phyloP scores from a whole-genome alignment of 1,139 yeast genomes.

The Candida tropicalis region DNA sequence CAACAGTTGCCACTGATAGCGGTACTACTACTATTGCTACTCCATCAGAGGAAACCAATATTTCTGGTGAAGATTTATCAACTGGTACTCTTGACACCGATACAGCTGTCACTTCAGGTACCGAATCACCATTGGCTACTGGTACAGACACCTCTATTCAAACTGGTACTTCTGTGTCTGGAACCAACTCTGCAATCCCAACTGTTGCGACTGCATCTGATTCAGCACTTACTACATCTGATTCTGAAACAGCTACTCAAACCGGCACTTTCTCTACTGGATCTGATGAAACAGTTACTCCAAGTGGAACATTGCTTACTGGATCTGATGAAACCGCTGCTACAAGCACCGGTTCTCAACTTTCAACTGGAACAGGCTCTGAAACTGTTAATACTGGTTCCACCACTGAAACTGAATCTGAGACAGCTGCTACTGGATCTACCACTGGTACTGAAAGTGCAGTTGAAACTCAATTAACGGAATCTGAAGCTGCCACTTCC shows the following conservation, averaged over 20 bases:
- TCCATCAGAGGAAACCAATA: background rate
- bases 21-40: background rate
- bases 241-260: background rate
- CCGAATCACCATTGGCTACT: background rate
- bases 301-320: background rate
- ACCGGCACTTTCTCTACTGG: background rate
- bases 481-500: constrained; percentile 8
- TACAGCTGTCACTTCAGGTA: constrained; percentile 2
- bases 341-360: constrained; percentile 1
- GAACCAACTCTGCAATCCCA: constrained; percentile 1
- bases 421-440: constrained; percentile 7
- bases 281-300: background rate
- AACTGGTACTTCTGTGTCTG: background rate
- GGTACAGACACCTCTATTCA: too few species aligned
- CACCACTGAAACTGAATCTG: constrained; percentile 3
- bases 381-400: constrained; percentile 5
- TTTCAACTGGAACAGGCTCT: too few species aligned
- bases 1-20: background rate
- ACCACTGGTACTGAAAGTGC: constrained; percentile 5
- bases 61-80: background rate
- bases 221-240: constrained; percentile 6
- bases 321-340: constrained; percentile 1
- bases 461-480: background rate
- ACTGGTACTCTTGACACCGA: background rate
- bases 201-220: background rate